These are phyloP conservation scores for Globisporangium cystogenes DNA, from an alignment of 352 stramenopile genomes.

Conservation along the genomic window DNA sequence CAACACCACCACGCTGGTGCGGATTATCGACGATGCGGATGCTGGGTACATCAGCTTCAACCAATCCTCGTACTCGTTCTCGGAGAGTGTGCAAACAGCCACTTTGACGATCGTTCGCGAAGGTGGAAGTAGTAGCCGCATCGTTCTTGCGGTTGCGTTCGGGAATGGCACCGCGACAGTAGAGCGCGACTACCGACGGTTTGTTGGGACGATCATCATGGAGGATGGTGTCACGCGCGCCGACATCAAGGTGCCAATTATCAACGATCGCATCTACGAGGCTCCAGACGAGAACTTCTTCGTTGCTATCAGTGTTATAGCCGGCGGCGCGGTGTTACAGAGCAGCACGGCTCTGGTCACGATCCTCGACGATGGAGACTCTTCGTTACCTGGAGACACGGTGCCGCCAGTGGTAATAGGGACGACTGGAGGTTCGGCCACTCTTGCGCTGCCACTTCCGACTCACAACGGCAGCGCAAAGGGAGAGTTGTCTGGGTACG, in stretches of 20 bases:
- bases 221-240: slow-evolving; percentile 28
- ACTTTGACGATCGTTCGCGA: slow-evolving; percentile 41
- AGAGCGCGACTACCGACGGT: slow-evolving; percentile 43
- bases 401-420: slow-evolving; percentile 14
- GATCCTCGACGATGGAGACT: slow-evolving; percentile 54
- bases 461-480: slow-evolving; percentile 45
- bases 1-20: slow-evolving; percentile 25
- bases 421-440: slow-evolving; percentile 36
- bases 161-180: slow-evolving; percentile 27
- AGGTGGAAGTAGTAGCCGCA: slow-evolving; percentile 27
- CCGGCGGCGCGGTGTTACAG: slow-evolving; percentile 19
- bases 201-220: slow-evolving; percentile 22
- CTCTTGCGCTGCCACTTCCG: slow-evolving; percentile 23
- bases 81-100: slow-evolving; percentile 23
- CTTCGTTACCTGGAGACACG: slow-evolving; percentile 25
- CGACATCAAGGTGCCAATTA: slow-evolving; percentile 37
- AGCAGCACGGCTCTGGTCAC: slow-evolving; percentile 19
- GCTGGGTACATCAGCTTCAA: slow-evolving; percentile 51
- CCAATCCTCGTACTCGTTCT: slow-evolving; percentile 19
- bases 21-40: slow-evolving; percentile 59
- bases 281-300: slow-evolving; percentile 45
- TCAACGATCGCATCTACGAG: slow-evolving; percentile 55
- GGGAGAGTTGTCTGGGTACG: slow-evolving; percentile 26
- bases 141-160: slow-evolving; percentile 35
- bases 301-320: slow-evolving; percentile 22